These are phyloP conservation scores for Tetrapyrgos nigripes DNA, from an alignment of 1,284 basidiomycete species.

Conservation along the genomic window DNA sequence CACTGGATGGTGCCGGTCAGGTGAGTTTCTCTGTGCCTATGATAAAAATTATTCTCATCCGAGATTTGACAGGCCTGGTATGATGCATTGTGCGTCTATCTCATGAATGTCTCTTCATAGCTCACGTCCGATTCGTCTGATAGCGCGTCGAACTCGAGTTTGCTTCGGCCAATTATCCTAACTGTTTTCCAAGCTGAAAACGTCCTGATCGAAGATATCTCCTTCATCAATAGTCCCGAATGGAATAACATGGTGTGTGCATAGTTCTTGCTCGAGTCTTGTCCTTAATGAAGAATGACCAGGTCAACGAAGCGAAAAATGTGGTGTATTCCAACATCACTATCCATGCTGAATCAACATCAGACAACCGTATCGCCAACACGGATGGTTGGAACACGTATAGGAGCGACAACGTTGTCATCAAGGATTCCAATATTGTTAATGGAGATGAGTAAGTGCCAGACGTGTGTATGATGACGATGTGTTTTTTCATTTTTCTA, in stretches of 20 bases:
- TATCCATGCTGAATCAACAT: conserved; percentile 52
- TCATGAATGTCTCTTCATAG: background rate
- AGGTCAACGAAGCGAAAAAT: conserved; percentile 53
- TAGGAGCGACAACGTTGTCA: conserved; percentile 56
- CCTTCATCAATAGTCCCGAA: conserved; percentile 52
- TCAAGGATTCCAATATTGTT: conserved; percentile 58
- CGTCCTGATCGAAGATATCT: conserved; percentile 60
- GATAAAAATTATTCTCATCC: conserved; percentile 9
- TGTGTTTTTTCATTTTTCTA: background rate
- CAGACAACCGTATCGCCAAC: conserved; percentile 50
- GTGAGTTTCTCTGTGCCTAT: conserved; percentile 30
- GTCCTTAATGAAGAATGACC: background rate
- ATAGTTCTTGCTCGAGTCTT: background rate
- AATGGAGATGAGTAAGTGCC: conserved; percentile 70
- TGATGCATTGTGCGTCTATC: conserved; percentile 52
- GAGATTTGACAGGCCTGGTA: conserved; percentile 51
- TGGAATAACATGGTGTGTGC: conserved; percentile 57
- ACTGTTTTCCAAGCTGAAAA: conserved; percentile 64
- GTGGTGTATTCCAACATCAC: conserved; percentile 54
- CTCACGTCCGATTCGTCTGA: background rate
- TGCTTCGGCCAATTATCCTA: conserved; percentile 65
- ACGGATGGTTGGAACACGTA: conserved; percentile 75
- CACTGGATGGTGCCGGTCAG: conserved; percentile 65
- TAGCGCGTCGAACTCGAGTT: conserved; percentile 49
- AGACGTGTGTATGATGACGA: too few species aligned